Conservation (phyloP, 805 yeast genomes). For the Zygoascus bituminiphila region DNA sequence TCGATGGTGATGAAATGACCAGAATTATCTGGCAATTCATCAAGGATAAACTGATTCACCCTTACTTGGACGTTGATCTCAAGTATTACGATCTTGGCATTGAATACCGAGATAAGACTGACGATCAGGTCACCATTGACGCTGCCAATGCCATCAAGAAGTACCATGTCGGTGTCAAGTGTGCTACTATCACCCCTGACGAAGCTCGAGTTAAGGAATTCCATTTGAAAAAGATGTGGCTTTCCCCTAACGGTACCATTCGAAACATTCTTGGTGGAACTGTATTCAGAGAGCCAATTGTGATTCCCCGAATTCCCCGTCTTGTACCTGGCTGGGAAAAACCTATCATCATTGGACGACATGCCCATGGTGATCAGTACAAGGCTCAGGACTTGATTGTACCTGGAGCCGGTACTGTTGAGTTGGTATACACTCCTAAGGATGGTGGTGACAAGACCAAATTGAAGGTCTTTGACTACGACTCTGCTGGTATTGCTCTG, state of each 20-base stretch:
- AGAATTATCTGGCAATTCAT: constrained; percentile 91
- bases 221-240: constrained; percentile 91
- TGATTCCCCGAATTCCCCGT: constrained; percentile 80
- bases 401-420: constrained; percentile 71
- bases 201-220: constrained; percentile 93
- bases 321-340: constrained; percentile 87
- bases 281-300: constrained; percentile 93
- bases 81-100: constrained; percentile 89
- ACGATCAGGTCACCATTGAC: constrained; percentile 81
- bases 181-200: constrained; percentile 95
- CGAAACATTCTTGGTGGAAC: constrained; percentile 95
- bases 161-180: constrained; percentile 89
- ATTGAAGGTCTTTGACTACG: constrained; percentile 59
- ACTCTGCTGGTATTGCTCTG: constrained; percentile 69
- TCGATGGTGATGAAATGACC: constrained; percentile 98
- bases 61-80: constrained; percentile 79
- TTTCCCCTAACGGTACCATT: constrained; percentile 94
- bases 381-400: constrained; percentile 81
- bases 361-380: constrained; percentile 96
- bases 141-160: constrained; percentile 85
- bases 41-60: constrained; percentile 75
- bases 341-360: constrained; percentile 96
- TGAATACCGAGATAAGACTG: constrained; percentile 75
- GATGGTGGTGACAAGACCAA: constrained; percentile 49
- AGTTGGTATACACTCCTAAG: constrained; percentile 65